Base-by-base conservation (phyloP, 2,329 filamentous ascomycete species). In the Cladorrhinum sp. region DNA sequence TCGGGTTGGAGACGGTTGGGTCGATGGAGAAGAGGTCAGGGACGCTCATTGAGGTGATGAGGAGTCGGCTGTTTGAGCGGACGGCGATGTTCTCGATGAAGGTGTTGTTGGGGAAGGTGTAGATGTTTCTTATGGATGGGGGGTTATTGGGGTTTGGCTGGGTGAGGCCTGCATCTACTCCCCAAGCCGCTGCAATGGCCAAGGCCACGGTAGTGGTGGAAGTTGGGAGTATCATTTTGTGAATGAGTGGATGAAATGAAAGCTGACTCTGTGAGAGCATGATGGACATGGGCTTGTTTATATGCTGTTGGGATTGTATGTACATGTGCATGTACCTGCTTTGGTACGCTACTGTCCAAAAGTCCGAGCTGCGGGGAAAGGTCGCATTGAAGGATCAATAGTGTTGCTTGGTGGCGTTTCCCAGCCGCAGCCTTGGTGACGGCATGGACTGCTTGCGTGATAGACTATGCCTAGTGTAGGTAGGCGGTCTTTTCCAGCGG, bases 31-130 rank as follows among this genome's bases (percentile, higher is more conserved):
- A 64, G 8, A 65, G 59, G 12, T 59, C 32, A 7, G 36, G 36
- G 1, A 56, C 60, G 56, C 56, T 62, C 52, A 62, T 57, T 2
- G 60, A 62, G 7, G 65, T 67, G 56, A 66, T 18, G 2, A 67
- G 58, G 3, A 67, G 61, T 12, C 59, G 32, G 56, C 61, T 56
- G 58, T 66, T 65, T 22, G 65, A 51, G 13, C 62, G 62, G 32
- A 65, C 64, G 54, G 65, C 65, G 57, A 67, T 65, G 61, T 65
- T 65, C 41, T 67, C 65, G 57, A 66, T 62, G 57, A 66, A 66
- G 45, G 57, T 61, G 57, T 66, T 66, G n/a, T 57, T 58, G 57
- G 60, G 62, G 58, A 65, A 67, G 24, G 55, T 60, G 56, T 56
- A 57, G 56, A 62, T 23, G 27, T 55, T 58, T 10, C 60, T 45